These are phyloP conservation scores for Geranium brycei DNA, from an alignment of 345 rosid genomes.

Conservation along the genomic window DNA sequence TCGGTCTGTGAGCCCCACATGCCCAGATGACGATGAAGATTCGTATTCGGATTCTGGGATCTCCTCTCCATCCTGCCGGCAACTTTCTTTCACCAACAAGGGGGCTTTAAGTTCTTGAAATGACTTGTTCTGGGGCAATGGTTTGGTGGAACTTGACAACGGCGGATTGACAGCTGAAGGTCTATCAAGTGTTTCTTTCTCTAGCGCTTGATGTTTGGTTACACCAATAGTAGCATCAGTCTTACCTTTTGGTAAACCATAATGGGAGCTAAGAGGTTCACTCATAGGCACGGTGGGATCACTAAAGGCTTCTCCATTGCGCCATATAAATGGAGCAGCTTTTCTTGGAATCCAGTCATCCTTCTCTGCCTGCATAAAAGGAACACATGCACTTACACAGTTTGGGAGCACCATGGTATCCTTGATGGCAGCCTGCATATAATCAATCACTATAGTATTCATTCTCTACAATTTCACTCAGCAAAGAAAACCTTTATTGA, in stretches of 20 bases:
- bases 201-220: conserved; percentile 19
- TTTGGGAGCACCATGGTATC: conserved; percentile 92
- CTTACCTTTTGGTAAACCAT: conserved; percentile 23
- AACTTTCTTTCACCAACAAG: conserved; percentile 25
- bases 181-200: conserved; percentile 14
- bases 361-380: conserved; percentile 82
- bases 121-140: conserved; percentile 23
- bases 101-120: conserved; percentile 45
- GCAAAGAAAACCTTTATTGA: not conserved
- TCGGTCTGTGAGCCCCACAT: not conserved
- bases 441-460: conserved; percentile 9
- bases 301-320: conserved; percentile 24
- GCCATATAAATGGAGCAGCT: conserved; percentile 81
- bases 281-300: conserved; percentile 15
- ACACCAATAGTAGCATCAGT: conserved; percentile 15
- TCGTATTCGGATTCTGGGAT: conserved; percentile 10
- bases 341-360: conserved; percentile 73
- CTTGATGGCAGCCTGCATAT: conserved; percentile 46
- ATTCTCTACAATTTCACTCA: not conserved
- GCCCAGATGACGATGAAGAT: conserved; percentile 11
- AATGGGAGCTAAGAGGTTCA: conserved; percentile 16
- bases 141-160: conserved; percentile 9
- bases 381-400: conserved; percentile 57
- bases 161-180: conserved; percentile 12
- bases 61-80: conserved; percentile 22